A percentile compares a stretch with the other conserved stretches of the same genome.
These are phyloP conservation scores for Cladosporium sp. DNA, from an alignment of 2,329 filamentous ascomycete genomes.

Conservation along the genomic window DNA sequence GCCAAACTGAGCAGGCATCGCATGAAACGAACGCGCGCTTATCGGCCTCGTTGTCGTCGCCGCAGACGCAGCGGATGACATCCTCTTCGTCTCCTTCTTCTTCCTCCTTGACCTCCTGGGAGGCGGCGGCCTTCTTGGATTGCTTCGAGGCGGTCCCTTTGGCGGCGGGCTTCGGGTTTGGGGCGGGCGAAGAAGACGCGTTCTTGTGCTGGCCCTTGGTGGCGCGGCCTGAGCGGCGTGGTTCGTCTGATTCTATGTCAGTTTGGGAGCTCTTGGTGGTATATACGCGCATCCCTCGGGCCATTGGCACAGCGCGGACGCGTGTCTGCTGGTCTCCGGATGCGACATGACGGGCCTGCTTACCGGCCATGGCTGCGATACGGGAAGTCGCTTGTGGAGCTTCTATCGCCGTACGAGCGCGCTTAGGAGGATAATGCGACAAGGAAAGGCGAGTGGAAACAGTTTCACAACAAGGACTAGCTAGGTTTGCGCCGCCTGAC, in stretches of 20 bases:
- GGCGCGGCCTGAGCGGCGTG: conserved; percentile 88
- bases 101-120: conserved; percentile 47
- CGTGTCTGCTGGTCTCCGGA: background rate
- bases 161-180: conserved; percentile 44
- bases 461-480: conserved; percentile 20
- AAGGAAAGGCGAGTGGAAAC: conserved; percentile 15
- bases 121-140: conserved; percentile 37
- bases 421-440: conserved; percentile 1
- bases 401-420: conserved; percentile 8
- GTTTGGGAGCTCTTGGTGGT: background rate
- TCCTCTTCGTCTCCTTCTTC: conserved; percentile 49
- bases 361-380: conserved; percentile 18
- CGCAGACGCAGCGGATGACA: conserved; percentile 87
- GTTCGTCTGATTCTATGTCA: conserved; percentile 62
- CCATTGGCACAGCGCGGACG: conserved; percentile 6
- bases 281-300: conserved; percentile 5
- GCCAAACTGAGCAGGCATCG: conserved; percentile 90
- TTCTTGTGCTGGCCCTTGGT: conserved; percentile 95
- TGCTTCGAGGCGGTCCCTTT: conserved; percentile 39
- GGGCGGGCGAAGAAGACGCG: conserved; percentile 62
- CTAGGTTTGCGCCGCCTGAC: conserved; percentile 18
- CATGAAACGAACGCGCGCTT: conserved; percentile 95
- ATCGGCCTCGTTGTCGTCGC: conserved; percentile 81
- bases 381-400: background rate
- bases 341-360: conserved; percentile 14